Conservation (phyloP, 768 basidiomycete species). For the Rhodotorula sphaerocarpa region DNA sequence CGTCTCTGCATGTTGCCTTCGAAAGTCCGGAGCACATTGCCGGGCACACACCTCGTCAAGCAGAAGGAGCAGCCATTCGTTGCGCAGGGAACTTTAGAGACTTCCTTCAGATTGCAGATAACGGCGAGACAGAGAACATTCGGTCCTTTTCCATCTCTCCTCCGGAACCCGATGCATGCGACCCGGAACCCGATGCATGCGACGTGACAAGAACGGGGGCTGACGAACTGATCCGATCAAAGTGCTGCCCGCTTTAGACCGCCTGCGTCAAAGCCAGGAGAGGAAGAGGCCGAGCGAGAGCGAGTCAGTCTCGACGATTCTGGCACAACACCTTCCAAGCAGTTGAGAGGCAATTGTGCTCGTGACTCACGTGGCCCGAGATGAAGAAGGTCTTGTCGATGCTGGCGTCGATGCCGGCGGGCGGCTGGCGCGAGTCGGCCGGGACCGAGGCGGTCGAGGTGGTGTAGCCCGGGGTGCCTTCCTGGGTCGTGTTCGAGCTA, state of each 20-base stretch:
- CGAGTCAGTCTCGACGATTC: not conserved
- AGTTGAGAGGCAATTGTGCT: no score
- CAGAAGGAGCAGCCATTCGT: no score
- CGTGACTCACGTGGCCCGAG: conserved; percentile 45
- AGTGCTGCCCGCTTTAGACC: not conserved
- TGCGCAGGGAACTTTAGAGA: no score
- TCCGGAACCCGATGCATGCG: no score
- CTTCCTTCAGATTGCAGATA: no score
- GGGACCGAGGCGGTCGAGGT: conserved; percentile 62
- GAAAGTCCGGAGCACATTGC: no score
- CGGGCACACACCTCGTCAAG: no score
- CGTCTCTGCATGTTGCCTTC: no score
- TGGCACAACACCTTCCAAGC: no score
- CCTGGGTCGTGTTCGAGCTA: conserved; percentile 72
- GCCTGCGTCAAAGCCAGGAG: not conserved
- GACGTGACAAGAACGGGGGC: not conserved
- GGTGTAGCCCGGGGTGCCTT: conserved; percentile 64
- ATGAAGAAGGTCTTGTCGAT: conserved; percentile 61
- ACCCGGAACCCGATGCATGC: no score
- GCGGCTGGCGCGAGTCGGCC: conserved; percentile 67
- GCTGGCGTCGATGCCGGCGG: conserved; percentile 48
- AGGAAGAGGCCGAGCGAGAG: not conserved
- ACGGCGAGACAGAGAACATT: no score
- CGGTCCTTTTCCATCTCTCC: no score
- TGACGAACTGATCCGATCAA: not conserved